Evolutionary conservation across 768 basidiomycete genomes (phyloP), one percentile per base, ranked within the genome.

Genomic region (Leucosporidium creatinivorum): DNA sequence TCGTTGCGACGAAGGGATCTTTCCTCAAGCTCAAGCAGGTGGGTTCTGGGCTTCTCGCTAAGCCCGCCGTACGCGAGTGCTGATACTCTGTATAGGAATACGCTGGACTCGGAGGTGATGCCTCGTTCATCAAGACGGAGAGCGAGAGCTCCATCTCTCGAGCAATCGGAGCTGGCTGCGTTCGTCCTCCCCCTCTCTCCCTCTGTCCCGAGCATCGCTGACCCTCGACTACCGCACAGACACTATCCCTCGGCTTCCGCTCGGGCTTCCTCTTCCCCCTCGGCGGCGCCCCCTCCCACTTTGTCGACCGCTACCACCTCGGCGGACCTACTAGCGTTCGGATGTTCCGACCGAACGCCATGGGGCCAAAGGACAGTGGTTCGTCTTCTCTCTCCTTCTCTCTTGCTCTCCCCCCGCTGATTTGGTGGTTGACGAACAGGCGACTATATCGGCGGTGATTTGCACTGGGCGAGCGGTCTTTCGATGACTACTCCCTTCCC

Each of bases 251-350:
- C 19, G 84, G 88, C 4, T 85, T 85, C 2, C 82, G 87, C 13
- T 80, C 85, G 0, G 93, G 93, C 3, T 66, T 89, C 30, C 79
- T 98, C 17, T 84, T 84, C 75, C 84, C 86, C 57, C 84, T 10
- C 58, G 44, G 28, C n/a, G 58, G 44, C 58, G 57, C 47, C 54
- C 68, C 61, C 59, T 79, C 65, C 67, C 82, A 85, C 28, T 88
- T 90, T 73, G 82, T 86, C 1, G 96, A 99, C 78, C 85, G 92
- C 8, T 92, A 92, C 77, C 93, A 94, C 71, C 83, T 97, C 0
- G 96, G 96, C 30, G 96, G 96, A 0, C 93, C 96, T 0, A 84
- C 87, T 10, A 90, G 86, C 62, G 82, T 98, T 0, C 82, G 96
- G 8, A 84, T 85, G 60, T 93, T 94, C 79, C 83, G 83, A 54